Evolutionary conservation across 2,329 filamentous ascomycete genomes (phyloP).

Genomic region (Corynespora cassiicola): DNA sequence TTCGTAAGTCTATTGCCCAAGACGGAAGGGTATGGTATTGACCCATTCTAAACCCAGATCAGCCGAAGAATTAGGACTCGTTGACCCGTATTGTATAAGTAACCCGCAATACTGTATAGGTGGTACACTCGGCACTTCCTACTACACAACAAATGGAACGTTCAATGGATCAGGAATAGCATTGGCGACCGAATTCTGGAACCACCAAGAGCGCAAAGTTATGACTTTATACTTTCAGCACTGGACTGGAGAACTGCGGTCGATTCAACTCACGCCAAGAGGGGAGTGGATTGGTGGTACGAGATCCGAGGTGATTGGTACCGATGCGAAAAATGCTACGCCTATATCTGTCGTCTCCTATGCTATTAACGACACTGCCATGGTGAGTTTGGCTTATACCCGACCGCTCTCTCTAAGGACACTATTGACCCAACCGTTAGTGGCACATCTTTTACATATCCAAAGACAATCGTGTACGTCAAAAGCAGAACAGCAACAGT

Average conservation of each 20-base stretch:
- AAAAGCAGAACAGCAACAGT: constrained; percentile 47
- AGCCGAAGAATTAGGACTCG: too few species aligned
- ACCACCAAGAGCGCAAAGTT: constrained; percentile 41
- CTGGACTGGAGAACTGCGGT: constrained; percentile 50
- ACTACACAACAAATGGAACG: constrained; percentile 49
- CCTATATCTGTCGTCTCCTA: constrained; percentile 53
- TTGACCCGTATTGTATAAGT: constrained; percentile 32
- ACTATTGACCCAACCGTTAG: constrained; percentile 16
- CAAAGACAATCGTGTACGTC: constrained; percentile 45
- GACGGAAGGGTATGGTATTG: too few species aligned
- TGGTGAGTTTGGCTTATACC: constrained; percentile 29
- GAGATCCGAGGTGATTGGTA: constrained; percentile 46
- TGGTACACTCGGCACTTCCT: constrained; percentile 46
- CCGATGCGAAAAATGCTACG: constrained; percentile 52
- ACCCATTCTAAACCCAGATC: too few species aligned
- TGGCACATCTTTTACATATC: constrained; percentile 52
- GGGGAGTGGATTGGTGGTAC: constrained; percentile 49
- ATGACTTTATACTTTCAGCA: constrained; percentile 56
- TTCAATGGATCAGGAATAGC: constrained; percentile 58
- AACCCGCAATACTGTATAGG: constrained; percentile 45
- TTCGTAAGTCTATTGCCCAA: neutral
- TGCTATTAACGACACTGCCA: constrained; percentile 43
- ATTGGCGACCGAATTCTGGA: constrained; percentile 52
- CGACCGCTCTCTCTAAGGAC: neutral
- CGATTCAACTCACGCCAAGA: constrained; percentile 43